Evolutionary conservation across 331 rosid genomes (phyloP), one percentile per base, ranked within the genome.

Genomic region (Spiraea crenata): DNA sequence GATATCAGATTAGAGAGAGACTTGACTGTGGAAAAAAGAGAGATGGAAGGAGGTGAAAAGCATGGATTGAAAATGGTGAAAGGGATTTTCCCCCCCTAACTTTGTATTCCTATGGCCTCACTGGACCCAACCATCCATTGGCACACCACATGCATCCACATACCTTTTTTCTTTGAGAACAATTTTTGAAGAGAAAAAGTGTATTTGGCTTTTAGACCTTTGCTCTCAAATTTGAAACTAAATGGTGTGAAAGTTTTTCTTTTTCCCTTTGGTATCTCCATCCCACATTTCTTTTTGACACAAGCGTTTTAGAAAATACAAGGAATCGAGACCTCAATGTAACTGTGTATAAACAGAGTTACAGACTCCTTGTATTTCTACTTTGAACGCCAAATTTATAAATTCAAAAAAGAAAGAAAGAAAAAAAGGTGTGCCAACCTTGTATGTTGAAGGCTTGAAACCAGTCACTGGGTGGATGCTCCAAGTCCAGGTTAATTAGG

Each of bases 1-100:
- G 39, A 16, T 76, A 73, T 55, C 65, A 79, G 65, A 56, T 56
- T 31, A 56, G 57, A 61, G 64, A 54, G 46, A 50, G 59, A 42
- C 63, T 54, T 69, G 73, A 41, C 51, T 52, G 72, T 17, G 37
- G 7, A 19, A 70, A 72, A 72, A 46, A 63, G 54, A 66, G 49
- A 48, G 44, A 40, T 20, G 47, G 62, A 58, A 76, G 51, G 77
- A 51, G 59, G 51, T 39, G 71, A 74, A 78, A 80, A 82, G 78
- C 9, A 47, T 56, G 55, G 79, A 76, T 82, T 79, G 77, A 81
- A 57, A 76, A 71, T 38, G 54, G 82, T 75, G 84, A 83, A 75
- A 86, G 87, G 57, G 5, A 46, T 17, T 61, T 73, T 66, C 76
- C 31, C 31, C 60, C 69, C 37, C 41, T 61, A 56, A 63, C 85